Evolutionary conservation across 2,329 filamentous ascomycete species (phyloP).

Genomic region (Tothia fuscella): DNA sequence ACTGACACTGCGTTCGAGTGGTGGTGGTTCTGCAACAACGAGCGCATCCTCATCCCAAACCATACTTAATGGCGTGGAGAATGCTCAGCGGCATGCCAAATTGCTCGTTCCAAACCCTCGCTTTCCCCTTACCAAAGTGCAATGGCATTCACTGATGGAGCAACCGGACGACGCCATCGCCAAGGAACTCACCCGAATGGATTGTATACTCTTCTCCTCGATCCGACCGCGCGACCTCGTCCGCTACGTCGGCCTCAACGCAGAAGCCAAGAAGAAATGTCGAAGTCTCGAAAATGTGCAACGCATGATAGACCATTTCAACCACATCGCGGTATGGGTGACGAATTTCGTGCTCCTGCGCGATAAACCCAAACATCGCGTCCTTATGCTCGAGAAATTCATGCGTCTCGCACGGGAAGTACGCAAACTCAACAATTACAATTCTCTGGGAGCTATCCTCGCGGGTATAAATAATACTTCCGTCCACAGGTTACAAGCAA

Average conservation of each 20-base stretch:
- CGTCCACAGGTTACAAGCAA: constrained; percentile 72
- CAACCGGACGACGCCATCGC: constrained; percentile 75
- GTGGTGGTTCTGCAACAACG: not conserved
- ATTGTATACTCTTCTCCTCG: constrained; percentile 96
- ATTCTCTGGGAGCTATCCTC: constrained; percentile 83
- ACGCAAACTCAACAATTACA: constrained; percentile 91
- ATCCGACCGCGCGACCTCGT: constrained; percentile 89
- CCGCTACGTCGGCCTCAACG: constrained; percentile 70
- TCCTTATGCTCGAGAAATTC: constrained; percentile 85
- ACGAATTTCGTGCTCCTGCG: constrained; percentile 55
- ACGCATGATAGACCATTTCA: constrained; percentile 79
- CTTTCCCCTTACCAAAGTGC: constrained; percentile 64
- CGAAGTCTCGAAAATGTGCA: constrained; percentile 76
- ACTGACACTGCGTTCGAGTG: not conserved
- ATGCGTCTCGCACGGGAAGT: constrained; percentile 80
- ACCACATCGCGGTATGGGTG: constrained; percentile 45
- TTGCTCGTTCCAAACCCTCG: constrained; percentile 58
- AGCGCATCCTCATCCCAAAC: constrained; percentile 25
- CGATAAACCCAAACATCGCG: constrained; percentile 92
- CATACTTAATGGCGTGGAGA: constrained; percentile 58
- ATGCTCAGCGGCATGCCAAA: constrained; percentile 68
- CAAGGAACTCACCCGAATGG: constrained; percentile 83
- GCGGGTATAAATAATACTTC: constrained; percentile 84
- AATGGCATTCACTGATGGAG: constrained; percentile 86
- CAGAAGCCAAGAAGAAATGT: constrained; percentile 60